A percentile compares a stretch with the other conserved stretches of the same genome.
phyloP scores from a whole-genome alignment of 129 eudicot species.

The Flaveria robusta region DNA sequence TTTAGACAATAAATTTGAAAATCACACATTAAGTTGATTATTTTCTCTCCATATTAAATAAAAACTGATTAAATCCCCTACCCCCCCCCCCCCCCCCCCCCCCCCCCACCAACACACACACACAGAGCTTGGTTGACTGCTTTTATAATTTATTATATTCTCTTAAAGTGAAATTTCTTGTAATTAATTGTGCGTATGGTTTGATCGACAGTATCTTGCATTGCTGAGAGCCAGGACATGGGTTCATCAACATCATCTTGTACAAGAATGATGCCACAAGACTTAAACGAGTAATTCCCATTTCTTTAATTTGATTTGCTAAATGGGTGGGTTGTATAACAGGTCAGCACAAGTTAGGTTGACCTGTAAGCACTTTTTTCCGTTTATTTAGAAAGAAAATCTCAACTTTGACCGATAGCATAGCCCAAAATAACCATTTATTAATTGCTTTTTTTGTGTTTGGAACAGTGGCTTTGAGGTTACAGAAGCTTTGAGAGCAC shows the following conservation, averaged over 20 bases:
- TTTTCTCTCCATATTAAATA: background rate
- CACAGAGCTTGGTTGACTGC: background rate
- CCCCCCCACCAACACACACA: too few relatives aligned
- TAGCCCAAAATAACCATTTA: background rate
- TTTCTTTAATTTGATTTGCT: background rate
- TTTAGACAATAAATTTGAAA: background rate
- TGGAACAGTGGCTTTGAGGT: conserved; percentile 71
- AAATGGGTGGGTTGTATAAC: background rate
- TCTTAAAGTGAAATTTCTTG: background rate
- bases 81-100: too few relatives aligned
- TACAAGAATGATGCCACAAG: conserved; percentile 60
- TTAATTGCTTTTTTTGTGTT: background rate
- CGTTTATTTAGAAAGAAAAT: background rate
- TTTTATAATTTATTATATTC: background rate
- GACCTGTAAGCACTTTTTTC: background rate
- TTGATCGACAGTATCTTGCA: conserved; percentile 57
- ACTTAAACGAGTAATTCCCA: conserved; percentile 52
- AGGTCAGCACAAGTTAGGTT: background rate
- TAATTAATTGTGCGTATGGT: conserved; percentile 11
- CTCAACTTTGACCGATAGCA: background rate
- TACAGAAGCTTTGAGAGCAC: conserved; percentile 84
- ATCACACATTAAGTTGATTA: background rate
- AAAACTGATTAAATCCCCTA: background rate
- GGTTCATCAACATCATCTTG: conserved; percentile 57
- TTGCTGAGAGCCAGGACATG: conserved; percentile 66